A percentile compares a stretch with the other conserved stretches of the same genome.
Conservation (phyloP, 768 basidiomycete genomes). For the Amanita thiersii region DNA sequence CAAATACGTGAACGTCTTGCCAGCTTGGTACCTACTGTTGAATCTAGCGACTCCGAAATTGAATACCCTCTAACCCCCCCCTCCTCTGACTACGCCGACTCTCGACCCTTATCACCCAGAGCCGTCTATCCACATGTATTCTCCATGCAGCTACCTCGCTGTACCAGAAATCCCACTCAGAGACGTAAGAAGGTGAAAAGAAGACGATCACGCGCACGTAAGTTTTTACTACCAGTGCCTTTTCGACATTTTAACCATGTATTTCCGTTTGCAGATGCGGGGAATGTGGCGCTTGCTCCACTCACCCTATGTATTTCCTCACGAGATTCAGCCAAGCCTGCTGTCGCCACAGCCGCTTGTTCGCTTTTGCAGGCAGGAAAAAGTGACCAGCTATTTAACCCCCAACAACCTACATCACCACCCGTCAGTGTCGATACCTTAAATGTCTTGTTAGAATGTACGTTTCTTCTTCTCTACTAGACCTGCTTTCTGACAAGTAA, state of each 20-base stretch:
- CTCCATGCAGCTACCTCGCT: constrained; percentile 12
- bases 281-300: constrained; percentile 12
- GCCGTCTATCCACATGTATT: constrained; percentile 13
- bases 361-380: constrained; percentile 25
- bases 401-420: not conserved
- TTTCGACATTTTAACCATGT: no score
- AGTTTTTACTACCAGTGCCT: not conserved
- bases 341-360: constrained; percentile 48
- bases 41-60: constrained; percentile 44
- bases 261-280: not conserved
- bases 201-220: constrained; percentile 5
- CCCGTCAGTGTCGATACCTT: constrained; percentile 30
- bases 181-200: constrained; percentile 8
- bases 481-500: constrained; percentile 8
- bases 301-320: constrained; percentile 52
- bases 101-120: constrained; percentile 53
- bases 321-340: constrained; percentile 53
- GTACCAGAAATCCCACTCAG: not conserved
- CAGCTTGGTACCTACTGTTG: constrained; percentile 14
- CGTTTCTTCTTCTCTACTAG: constrained; percentile 10
- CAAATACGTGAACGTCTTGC: constrained; percentile 32
- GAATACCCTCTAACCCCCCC: constrained; percentile 77
- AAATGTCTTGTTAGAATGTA: constrained; percentile 53
- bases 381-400: not conserved
- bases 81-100: constrained; percentile 61